Conservation (phyloP, 495 filamentous ascomycete genomes). For the Tuber melanosporum region DNA sequence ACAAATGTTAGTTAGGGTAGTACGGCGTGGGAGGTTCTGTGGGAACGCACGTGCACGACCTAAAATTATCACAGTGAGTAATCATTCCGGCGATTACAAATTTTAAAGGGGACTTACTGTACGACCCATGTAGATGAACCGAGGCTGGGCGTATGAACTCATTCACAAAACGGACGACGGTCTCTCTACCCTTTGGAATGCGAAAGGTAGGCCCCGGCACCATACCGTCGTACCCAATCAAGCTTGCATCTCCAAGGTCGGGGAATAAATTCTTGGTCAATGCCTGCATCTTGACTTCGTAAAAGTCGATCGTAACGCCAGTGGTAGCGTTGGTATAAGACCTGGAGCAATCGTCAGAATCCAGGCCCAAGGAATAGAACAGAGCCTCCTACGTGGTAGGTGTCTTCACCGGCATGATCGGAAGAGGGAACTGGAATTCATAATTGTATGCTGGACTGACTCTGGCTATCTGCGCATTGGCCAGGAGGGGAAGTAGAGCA, state of each 20-base stretch:
- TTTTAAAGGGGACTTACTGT: slow-evolving; percentile 38
- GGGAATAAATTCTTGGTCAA: slow-evolving; percentile 50
- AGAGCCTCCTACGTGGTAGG: slow-evolving; percentile 27
- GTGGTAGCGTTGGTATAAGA: slow-evolving; percentile 28
- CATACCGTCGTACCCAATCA: slow-evolving; percentile 54
- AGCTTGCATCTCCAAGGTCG: slow-evolving; percentile 45
- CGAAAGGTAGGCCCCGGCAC: slow-evolving; percentile 52
- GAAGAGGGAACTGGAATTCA: slow-evolving; percentile 48
- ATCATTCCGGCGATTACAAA: background rate
- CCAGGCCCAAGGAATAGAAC: slow-evolving; percentile 26
- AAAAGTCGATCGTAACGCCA: slow-evolving; percentile 43
- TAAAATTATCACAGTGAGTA: slow-evolving; percentile 13
- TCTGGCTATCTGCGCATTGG: slow-evolving; percentile 8
- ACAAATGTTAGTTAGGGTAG: background rate
- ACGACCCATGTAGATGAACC: slow-evolving; percentile 53
- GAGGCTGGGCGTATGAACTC: slow-evolving; percentile 44
- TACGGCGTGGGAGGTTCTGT: background rate
- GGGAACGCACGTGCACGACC: slow-evolving; percentile 3
- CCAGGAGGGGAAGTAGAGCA: slow-evolving; percentile 19
- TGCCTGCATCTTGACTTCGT: slow-evolving; percentile 48
- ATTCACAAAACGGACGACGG: slow-evolving; percentile 53
- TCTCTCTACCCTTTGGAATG: slow-evolving; percentile 47
- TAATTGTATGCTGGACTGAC: slow-evolving; percentile 45
- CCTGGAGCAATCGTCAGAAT: slow-evolving; percentile 8
- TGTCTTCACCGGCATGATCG: slow-evolving; percentile 48